Percentiles rank a stretch among this genome's conserved stretches.
These are phyloP conservation scores for Margaritispora aquatica DNA, from an alignment of 495 filamentous ascomycete species.

Conservation along the genomic window DNA sequence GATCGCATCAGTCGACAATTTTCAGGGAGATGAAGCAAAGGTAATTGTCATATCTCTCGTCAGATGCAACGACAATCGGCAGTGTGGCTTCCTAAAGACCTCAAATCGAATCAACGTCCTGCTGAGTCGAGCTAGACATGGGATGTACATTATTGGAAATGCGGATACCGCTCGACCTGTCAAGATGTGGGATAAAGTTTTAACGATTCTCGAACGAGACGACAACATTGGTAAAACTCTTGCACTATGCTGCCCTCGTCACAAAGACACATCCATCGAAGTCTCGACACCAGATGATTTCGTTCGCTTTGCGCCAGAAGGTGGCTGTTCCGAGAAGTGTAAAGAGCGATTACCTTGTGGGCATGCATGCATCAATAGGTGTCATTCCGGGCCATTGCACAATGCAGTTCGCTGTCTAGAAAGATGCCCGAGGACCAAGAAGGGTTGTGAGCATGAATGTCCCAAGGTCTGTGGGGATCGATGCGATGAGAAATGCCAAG, in stretches of 20 bases:
- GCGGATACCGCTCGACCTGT: constrained; percentile 47
- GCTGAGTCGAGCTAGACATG: constrained; percentile 65
- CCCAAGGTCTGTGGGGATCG: constrained; percentile 52
- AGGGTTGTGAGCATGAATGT: constrained; percentile 57
- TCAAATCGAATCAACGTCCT: constrained; percentile 79
- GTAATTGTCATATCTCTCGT: constrained; percentile 80
- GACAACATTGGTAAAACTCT: constrained; percentile 49
- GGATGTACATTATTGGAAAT: constrained; percentile 84
- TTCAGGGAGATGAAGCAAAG: constrained; percentile 78
- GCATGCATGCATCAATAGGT: constrained; percentile 61
- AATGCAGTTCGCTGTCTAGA: constrained; percentile 55
- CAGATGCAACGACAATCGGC: constrained; percentile 56
- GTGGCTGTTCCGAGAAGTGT: constrained; percentile 60
- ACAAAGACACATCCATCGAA: constrained; percentile 50
- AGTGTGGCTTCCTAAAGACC: constrained; percentile 69
- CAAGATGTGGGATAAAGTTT: constrained; percentile 64
- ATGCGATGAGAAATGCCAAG: constrained; percentile 44
- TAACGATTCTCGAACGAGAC: constrained; percentile 42
- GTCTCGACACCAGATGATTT: constrained; percentile 61
- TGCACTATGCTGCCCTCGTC: constrained; percentile 60
- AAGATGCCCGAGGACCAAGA: constrained; percentile 48
- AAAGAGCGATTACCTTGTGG: constrained; percentile 59
- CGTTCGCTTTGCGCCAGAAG: constrained; percentile 54
- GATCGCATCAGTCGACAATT: constrained; percentile 82
- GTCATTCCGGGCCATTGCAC: constrained; percentile 64